A percentile compares a stretch with the other conserved stretches of the same genome.
These are phyloP conservation scores for Pulveroboletus sp. DNA, from an alignment of 1,284 basidiomycete genomes.

Conservation along the genomic window DNA sequence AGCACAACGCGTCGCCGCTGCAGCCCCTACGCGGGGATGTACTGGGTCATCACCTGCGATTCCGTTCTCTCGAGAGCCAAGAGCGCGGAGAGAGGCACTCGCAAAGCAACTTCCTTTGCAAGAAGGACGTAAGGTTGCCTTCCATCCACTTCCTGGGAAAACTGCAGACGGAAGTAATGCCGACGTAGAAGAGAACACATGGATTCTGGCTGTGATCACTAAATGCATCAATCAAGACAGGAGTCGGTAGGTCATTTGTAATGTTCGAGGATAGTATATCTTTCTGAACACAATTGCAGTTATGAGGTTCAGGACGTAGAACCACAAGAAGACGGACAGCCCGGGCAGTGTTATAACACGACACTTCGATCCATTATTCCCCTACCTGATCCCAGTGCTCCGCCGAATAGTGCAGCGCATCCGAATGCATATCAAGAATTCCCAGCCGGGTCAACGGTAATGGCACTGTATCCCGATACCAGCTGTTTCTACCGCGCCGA, in stretches of 20 bases:
- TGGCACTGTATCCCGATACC: conserved; percentile 83
- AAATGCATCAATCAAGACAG: conserved; percentile 70
- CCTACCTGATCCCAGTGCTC: conserved; percentile 68
- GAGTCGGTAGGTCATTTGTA: conserved; percentile 46
- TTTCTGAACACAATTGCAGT: conserved; percentile 38
- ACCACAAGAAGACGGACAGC: conserved; percentile 72
- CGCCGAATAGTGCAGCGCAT: conserved; percentile 58
- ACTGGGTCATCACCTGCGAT: conserved; percentile 54
- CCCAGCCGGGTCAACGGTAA: conserved; percentile 66
- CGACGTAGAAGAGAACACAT: conserved; percentile 69
- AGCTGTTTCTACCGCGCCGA: conserved; percentile 85
- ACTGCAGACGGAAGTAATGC: conserved; percentile 43
- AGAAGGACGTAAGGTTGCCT: conserved; percentile 74
- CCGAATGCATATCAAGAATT: conserved; percentile 71
- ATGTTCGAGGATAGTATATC: background rate
- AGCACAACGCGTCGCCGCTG: conserved; percentile 49
- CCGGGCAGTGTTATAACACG: conserved; percentile 70
- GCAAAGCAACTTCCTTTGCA: conserved; percentile 65
- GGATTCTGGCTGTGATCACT: conserved; percentile 78
- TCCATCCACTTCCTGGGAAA: conserved; percentile 64
- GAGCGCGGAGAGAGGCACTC: conserved; percentile 60
- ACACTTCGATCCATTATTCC: conserved; percentile 71
- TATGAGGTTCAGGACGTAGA: conserved; percentile 84
- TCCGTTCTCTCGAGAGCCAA: conserved; percentile 65
- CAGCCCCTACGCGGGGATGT: conserved; percentile 48